Percentiles rank a stretch among this genome's conserved stretches.
phyloP scores from a whole-genome alignment of 306 rosid species.

The Lathyrus aphaca region DNA sequence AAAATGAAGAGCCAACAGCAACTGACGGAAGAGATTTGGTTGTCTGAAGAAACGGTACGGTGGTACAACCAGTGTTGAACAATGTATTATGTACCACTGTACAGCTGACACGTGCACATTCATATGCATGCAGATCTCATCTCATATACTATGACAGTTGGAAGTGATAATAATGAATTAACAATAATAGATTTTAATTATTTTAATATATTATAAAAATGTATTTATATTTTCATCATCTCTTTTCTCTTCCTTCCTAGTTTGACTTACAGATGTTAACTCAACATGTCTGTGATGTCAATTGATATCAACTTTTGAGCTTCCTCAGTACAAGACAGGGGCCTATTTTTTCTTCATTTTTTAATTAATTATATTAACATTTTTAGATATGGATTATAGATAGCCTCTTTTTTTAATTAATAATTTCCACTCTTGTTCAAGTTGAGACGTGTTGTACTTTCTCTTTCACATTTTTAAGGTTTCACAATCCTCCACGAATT shows the following conservation, averaged over 20 bases:
- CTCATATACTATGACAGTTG: conserved; percentile 44
- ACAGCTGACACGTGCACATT: conserved; percentile 15
- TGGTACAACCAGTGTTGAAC: conserved; percentile 1
- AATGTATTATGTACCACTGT: conserved; percentile 25
- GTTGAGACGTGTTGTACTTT: conserved; percentile 21
- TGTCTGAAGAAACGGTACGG: conserved; percentile 41
- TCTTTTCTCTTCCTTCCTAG: not conserved
- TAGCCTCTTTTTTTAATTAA: not conserved
- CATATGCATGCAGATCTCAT: conserved; percentile 45
- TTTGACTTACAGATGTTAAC: conserved; percentile 34
- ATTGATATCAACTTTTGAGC: not conserved
- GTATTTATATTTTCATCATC: not conserved
- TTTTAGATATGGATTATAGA: not conserved
- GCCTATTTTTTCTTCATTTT: not conserved
- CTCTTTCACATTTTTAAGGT: not conserved
- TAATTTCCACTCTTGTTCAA: conserved; percentile 8
- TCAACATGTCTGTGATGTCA: not conserved
- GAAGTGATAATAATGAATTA: conserved; percentile 11
- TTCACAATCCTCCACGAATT: conserved; percentile 14
- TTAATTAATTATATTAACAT: not conserved
- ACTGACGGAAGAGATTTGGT: conserved; percentile 37
- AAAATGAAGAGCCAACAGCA: conserved; percentile 5
- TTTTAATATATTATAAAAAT: not conserved
- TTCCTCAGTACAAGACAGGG: not conserved
- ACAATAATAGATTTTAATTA: not conserved